Conservation (phyloP, 306 rosid genomes). For the Cucurbita maxima region DNA sequence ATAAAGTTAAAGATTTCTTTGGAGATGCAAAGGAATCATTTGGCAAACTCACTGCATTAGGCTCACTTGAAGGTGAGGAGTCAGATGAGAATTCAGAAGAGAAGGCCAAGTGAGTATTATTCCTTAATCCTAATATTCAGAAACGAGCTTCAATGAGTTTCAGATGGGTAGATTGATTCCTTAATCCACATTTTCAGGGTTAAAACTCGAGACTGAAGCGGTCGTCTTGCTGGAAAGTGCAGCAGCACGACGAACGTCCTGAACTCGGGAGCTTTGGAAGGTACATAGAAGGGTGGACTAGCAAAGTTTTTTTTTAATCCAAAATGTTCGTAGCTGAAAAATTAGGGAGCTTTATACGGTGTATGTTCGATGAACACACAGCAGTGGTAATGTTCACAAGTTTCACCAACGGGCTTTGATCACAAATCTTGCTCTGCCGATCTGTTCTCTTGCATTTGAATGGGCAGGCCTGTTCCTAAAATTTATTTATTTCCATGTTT, state of each 20-base stretch:
- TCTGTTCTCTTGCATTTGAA: neutral
- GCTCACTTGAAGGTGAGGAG: slow-evolving; percentile 23
- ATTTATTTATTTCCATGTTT: too few relatives aligned
- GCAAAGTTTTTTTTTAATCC: neutral
- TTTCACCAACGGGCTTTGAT: neutral
- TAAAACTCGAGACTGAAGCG: slow-evolving; percentile 5
- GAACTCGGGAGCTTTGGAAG: neutral
- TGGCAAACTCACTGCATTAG: slow-evolving; percentile 49
- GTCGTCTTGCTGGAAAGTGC: neutral
- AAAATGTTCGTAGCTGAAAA: neutral
- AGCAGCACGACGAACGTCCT: neutral
- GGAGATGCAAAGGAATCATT: slow-evolving; percentile 87
- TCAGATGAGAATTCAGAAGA: slow-evolving; percentile 23
- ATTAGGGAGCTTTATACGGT: neutral
- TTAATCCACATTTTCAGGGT: slow-evolving; percentile 3
- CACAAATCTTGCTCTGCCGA: neutral
- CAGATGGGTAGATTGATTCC: neutral
- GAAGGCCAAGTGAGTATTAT: slow-evolving; percentile 52
- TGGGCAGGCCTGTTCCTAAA: neutral
- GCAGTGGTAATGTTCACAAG: neutral
- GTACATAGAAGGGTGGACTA: neutral
- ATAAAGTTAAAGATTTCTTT: slow-evolving; percentile 72
- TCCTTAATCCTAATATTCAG: neutral
- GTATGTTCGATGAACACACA: neutral
- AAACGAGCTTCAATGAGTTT: neutral